phyloP scores from a whole-genome alignment of 768 basidiomycete species.

The Lactarius pseudohatsudake region DNA sequence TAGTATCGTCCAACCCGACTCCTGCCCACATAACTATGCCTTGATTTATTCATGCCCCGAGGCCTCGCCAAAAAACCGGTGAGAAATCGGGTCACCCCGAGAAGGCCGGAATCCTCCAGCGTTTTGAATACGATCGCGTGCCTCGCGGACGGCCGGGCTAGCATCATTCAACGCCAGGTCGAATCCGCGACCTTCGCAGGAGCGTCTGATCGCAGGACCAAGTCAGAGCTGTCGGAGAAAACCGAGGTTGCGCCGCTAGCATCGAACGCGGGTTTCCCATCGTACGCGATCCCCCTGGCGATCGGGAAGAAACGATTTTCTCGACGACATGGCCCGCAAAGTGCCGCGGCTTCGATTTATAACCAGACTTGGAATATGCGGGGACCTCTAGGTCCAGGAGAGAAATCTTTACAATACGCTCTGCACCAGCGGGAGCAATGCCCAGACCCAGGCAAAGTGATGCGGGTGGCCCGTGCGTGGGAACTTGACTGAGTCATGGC shows the following conservation, averaged over 20 bases:
- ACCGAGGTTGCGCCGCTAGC: slow-evolving; percentile 33
- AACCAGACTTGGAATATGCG: background rate
- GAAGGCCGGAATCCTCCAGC: slow-evolving; percentile 16
- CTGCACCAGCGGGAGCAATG: background rate
- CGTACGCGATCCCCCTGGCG: background rate
- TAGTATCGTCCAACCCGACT: background rate
- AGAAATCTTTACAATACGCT: no score
- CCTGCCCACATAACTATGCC: slow-evolving; percentile 12
- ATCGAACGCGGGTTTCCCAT: background rate
- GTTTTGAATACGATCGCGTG: slow-evolving; percentile 11
- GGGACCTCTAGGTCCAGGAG: no score
- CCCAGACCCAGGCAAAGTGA: background rate
- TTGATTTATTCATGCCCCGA: slow-evolving; percentile 4
- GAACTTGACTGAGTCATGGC: slow-evolving; percentile 38
- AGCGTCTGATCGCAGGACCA: slow-evolving; percentile 46
- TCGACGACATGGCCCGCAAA: slow-evolving; percentile 14
- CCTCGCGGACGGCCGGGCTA: slow-evolving; percentile 16
- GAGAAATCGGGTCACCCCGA: background rate
- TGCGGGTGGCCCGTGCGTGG: slow-evolving; percentile 47
- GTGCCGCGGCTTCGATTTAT: slow-evolving; percentile 1
- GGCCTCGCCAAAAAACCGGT: slow-evolving; percentile 4
- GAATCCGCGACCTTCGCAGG: slow-evolving; percentile 40
- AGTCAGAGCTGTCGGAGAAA: slow-evolving; percentile 30
- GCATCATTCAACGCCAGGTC: slow-evolving; percentile 10
- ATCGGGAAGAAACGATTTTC: background rate